Percentiles rank a stretch among this genome's conserved stretches.
Conservation (phyloP, 768 basidiomycete species). For the Cystofilobasidium macerans region DNA sequence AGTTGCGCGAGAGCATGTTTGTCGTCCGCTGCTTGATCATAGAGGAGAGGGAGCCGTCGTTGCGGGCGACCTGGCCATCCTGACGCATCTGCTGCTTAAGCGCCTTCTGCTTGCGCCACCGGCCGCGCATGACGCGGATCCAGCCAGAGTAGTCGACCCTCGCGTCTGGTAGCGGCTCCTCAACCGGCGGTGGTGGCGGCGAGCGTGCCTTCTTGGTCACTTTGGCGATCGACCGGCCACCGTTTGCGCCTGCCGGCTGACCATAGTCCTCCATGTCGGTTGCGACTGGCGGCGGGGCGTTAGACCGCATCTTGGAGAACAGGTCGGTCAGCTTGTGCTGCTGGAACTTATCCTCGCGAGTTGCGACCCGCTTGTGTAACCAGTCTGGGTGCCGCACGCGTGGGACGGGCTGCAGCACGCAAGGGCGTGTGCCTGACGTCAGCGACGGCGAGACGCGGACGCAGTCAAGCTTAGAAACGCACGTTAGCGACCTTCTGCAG, state of each 20-base stretch:
- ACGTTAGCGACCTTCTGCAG: slow-evolving; percentile 87
- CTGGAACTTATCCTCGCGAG: slow-evolving; percentile 87
- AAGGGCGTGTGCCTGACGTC: neutral
- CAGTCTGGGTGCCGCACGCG: slow-evolving; percentile 94
- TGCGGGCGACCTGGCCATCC: neutral
- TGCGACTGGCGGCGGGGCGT: slow-evolving; percentile 33
- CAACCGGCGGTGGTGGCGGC: slow-evolving; percentile 30
- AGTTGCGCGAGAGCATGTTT: slow-evolving; percentile 51
- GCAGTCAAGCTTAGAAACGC: neutral
- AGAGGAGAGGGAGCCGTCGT: slow-evolving; percentile 44
- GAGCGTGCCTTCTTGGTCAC: slow-evolving; percentile 16
- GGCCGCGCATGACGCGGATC: slow-evolving; percentile 61
- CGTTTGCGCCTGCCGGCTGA: slow-evolving; percentile 13
- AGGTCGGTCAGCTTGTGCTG: slow-evolving; percentile 97
- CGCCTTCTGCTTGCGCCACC: slow-evolving; percentile 59
- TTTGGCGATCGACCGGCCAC: slow-evolving; percentile 10
- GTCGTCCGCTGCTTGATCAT: slow-evolving; percentile 56
- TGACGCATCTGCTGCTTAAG: slow-evolving; percentile 31
- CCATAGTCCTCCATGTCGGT: slow-evolving; percentile 57
- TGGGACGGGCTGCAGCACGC: slow-evolving; percentile 56
- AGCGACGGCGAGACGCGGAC: neutral
- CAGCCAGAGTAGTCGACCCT: slow-evolving; percentile 58
- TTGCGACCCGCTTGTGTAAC: slow-evolving; percentile 81
- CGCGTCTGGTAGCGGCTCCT: slow-evolving; percentile 41
- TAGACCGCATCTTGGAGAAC: slow-evolving; percentile 47